Evolutionary conservation across 805 yeast species (phyloP), one percentile per base, ranked within the genome.

Genomic region (Candida succiphila): DNA sequence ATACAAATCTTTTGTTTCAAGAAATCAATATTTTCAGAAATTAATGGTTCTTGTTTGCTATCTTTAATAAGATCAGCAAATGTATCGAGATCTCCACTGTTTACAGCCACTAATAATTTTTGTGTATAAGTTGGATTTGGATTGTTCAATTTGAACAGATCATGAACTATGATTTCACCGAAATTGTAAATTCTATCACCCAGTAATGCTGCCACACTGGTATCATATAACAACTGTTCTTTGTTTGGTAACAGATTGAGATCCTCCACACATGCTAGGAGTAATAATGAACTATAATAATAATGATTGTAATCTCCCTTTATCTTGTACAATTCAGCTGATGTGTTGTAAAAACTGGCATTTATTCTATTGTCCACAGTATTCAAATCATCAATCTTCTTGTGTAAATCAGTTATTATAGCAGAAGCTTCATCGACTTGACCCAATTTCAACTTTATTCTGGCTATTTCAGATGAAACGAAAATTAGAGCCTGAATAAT

Each of bases 151-250:
- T 72, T 56, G 56, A 87, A 70, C 30, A 89, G 76, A 29, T 92
- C 95, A 58, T 89, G 97, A 54, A 87, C 75, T 39, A 92, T 69
- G 41, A 92, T 71, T 60, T 92, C 98, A 33, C 97, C 97, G 58
- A 92, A 92, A 61, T 89, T 92, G 65, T 86, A 92, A 46, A 89
- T 84, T 49, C 74, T 78, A 51, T 87, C 95, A 31, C 96, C 97
- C 46, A 89, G 67, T 38, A 92, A 63, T 0, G 96, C 97, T 22
- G 95, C 78, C 30, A 86, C 67, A 38, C 89, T 71, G 44, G 89
- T 71, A 44, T 89, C 94, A 48, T 77, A 75, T 2, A 85, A 83
- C 35, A 64, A 54, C 34, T 44, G 39, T 29, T 56, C 59, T 23
- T 58, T 61, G 15, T 54, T 52, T 12, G 44, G 39, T 33, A 78